These are phyloP conservation scores for Leptomonas seymouri DNA, from an alignment of 208 protist species.

Conservation along the genomic window DNA sequence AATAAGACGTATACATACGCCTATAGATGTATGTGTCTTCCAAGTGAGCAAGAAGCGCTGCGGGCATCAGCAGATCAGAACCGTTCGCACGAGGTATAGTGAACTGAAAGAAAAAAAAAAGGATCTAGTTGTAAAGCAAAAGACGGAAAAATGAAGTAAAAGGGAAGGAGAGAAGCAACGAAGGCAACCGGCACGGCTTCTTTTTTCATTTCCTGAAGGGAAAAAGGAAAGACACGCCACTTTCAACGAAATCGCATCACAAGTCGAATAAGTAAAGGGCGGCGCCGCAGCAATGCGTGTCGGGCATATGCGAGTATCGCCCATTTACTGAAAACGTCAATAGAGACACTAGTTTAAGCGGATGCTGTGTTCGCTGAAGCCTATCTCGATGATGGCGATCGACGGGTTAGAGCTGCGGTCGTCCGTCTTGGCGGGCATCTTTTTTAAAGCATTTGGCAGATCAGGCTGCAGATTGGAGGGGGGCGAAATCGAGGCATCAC, in stretches of 20 bases:
- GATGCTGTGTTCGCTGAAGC: conserved; percentile 16
- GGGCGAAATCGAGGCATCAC: background rate
- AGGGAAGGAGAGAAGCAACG: background rate
- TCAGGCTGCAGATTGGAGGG: background rate
- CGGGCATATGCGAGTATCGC: too few species aligned
- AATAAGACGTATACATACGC: too few species aligned
- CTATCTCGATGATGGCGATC: conserved; percentile 24
- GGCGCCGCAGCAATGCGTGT: too few species aligned
- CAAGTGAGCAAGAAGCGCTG: background rate
- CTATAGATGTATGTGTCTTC: too few species aligned
- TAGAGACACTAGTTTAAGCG: background rate
- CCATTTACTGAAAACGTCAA: background rate
- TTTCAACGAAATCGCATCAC: too few species aligned
- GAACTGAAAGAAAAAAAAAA: conserved; percentile 18
- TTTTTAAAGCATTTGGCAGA: background rate
- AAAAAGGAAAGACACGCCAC: too few species aligned
- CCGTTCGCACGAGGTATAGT: background rate
- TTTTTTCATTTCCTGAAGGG: too few species aligned
- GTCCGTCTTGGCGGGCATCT: background rate
- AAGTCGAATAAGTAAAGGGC: too few species aligned
- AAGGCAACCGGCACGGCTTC: background rate
- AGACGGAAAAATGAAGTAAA: background rate
- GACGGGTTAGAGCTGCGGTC: conserved; percentile 5
- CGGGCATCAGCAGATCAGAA: background rate
- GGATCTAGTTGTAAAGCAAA: conserved; percentile 3